phyloP scores from a whole-genome alignment of 495 filamentous ascomycete genomes.

The Xylaria acuta region DNA sequence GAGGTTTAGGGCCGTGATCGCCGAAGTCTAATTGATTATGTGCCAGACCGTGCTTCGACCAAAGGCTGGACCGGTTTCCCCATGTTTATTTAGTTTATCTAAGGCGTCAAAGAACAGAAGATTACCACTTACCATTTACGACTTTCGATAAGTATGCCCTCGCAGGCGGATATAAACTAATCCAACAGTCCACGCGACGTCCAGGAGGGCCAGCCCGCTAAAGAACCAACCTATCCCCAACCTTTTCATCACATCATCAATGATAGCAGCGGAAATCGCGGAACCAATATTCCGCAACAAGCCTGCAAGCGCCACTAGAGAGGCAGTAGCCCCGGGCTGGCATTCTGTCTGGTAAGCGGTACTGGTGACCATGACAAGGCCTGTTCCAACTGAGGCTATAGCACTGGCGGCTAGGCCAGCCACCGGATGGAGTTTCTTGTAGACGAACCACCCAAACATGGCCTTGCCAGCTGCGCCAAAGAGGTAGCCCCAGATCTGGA shows the following conservation, averaged over 20 bases:
- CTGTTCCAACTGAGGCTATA: slow-evolving; percentile 34
- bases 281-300: slow-evolving; percentile 43
- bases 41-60: no score
- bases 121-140: no score
- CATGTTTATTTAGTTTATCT: no score
- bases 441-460: slow-evolving; percentile 46
- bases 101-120: no score
- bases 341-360: slow-evolving; percentile 43
- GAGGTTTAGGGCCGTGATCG: neutral
- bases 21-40: neutral
- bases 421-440: slow-evolving; percentile 33
- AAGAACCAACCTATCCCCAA: slow-evolving; percentile 45
- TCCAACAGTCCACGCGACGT: slow-evolving; percentile 18
- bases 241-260: slow-evolving; percentile 29
- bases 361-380: slow-evolving; percentile 41
- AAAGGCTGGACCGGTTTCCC: no score
- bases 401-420: slow-evolving; percentile 32
- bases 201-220: slow-evolving; percentile 36
- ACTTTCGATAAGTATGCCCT: slow-evolving; percentile 12
- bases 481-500: slow-evolving; percentile 40
- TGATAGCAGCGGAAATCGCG: slow-evolving; percentile 41
- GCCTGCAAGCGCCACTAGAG: slow-evolving; percentile 38
- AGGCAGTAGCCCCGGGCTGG: slow-evolving; percentile 34
- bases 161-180: slow-evolving; percentile 10
- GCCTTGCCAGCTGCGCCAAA: slow-evolving; percentile 33